These are phyloP conservation scores for Tulasnella calospora DNA, from an alignment of 768 basidiomycete genomes.

Conservation along the genomic window DNA sequence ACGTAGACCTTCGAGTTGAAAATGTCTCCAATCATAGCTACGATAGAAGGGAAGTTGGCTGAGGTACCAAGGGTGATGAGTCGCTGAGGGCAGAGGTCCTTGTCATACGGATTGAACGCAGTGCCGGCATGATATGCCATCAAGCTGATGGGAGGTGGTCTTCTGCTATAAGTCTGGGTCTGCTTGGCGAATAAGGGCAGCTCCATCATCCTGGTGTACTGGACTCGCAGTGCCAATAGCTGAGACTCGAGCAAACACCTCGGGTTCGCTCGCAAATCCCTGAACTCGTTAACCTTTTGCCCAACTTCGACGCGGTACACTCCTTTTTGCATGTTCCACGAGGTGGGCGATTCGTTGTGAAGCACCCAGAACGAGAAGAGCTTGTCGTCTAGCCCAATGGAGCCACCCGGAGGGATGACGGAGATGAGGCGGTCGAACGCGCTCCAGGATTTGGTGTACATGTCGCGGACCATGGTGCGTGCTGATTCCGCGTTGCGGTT, in stretches of 20 bases:
- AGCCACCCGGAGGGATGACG: constrained; percentile 85
- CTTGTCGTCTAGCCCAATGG: constrained; percentile 89
- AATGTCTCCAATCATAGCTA: constrained; percentile 73
- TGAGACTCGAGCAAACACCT: constrained; percentile 81
- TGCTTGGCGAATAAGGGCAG: constrained; percentile 10
- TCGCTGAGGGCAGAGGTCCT: constrained; percentile 56
- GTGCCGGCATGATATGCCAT: constrained; percentile 47
- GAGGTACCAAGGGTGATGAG: constrained; percentile 73
- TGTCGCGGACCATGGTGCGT: constrained; percentile 75
- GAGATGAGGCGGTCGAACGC: constrained; percentile 84
- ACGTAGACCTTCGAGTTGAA: constrained; percentile 79
- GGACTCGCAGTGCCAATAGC: constrained; percentile 72
- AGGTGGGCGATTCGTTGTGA: constrained; percentile 69
- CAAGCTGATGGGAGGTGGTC: constrained; percentile 10
- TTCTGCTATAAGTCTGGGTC: not conserved
- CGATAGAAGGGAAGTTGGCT: constrained; percentile 76
- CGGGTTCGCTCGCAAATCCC: constrained; percentile 83
- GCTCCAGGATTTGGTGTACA: constrained; percentile 92
- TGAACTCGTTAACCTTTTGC: constrained; percentile 81
- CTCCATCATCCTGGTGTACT: constrained; percentile 64
- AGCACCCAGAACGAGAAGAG: constrained; percentile 86
- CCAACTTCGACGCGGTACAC: constrained; percentile 86
- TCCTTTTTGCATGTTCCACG: constrained; percentile 62
- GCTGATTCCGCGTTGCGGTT: constrained; percentile 83
- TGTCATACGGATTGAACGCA: constrained; percentile 75